Percentiles rank a stretch among this genome's conserved stretches.
phyloP scores from a whole-genome alignment of 2,329 filamentous ascomycete species.

The Arthroderma sp. region DNA sequence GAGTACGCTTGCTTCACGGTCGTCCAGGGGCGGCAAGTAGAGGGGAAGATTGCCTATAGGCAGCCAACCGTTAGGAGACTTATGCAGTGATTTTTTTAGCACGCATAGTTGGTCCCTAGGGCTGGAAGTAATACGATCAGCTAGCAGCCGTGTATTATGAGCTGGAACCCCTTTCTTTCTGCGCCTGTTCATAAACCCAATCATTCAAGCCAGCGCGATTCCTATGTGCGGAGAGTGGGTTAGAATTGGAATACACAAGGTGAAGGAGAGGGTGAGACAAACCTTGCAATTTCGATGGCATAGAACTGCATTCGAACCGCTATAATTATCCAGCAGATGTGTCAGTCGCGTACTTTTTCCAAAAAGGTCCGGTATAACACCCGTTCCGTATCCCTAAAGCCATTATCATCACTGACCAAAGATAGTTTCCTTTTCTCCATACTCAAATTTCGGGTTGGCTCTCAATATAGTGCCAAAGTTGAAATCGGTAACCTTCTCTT shows the following conservation, averaged over 20 bases:
- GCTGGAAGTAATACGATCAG: background rate
- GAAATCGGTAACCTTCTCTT: slow-evolving; percentile 91
- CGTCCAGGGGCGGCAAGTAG: background rate
- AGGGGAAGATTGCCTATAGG: background rate
- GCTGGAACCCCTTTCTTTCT: slow-evolving; percentile 26
- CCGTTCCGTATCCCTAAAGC: background rate
- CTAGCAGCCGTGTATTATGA: slow-evolving; percentile 4
- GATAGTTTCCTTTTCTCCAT: slow-evolving; percentile 78
- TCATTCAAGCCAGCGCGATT: slow-evolving; percentile 87
- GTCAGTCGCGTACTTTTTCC: background rate
- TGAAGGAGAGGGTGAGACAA: slow-evolving; percentile 20
- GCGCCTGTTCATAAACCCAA: slow-evolving; percentile 83
- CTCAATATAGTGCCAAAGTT: slow-evolving; percentile 96
- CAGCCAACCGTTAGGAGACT: background rate
- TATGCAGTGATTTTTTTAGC: background rate
- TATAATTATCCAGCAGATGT: slow-evolving; percentile 17
- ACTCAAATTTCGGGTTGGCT: slow-evolving; percentile 64
- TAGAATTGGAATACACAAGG: background rate
- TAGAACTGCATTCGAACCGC: slow-evolving; percentile 73
- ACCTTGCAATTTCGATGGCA: slow-evolving; percentile 62
- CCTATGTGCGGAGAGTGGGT: slow-evolving; percentile 29
- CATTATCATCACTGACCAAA: slow-evolving; percentile 52
- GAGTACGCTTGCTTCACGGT: background rate
- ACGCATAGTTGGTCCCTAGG: background rate
- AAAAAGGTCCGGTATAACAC: too few relatives aligned